Conservation (phyloP, 2,329 filamentous ascomycete genomes). For the Penicillium nordicum region DNA sequence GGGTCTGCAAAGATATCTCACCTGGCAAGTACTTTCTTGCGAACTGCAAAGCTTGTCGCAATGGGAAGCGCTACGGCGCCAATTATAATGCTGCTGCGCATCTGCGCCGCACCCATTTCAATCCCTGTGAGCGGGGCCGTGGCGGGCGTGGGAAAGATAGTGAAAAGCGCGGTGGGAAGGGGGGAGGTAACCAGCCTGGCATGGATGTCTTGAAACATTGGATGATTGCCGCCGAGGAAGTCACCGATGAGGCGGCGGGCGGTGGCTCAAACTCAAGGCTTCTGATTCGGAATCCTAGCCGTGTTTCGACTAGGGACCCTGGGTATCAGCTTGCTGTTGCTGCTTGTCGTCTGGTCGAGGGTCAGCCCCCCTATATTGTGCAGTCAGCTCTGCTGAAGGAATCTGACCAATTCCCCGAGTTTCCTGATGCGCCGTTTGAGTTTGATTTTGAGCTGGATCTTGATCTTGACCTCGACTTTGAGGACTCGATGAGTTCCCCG, state of each 20-base stretch:
- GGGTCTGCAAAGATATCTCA: constrained; percentile 61
- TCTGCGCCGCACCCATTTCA: constrained; percentile 83
- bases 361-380: constrained; percentile 19
- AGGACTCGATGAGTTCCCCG: constrained; percentile 29
- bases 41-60: constrained; percentile 79
- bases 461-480: not conserved
- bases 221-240: constrained; percentile 57
- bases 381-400: constrained; percentile 29
- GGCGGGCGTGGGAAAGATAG: constrained; percentile 57
- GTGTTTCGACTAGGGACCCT: not conserved
- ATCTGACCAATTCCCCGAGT: constrained; percentile 28
- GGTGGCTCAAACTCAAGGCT: not conserved
- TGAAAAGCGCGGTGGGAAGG: constrained; percentile 59
- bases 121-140: constrained; percentile 57
- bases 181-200: constrained; percentile 58
- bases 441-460: constrained; percentile 20
- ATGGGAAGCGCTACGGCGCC: constrained; percentile 75
- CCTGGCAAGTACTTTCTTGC: constrained; percentile 62
- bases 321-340: not conserved
- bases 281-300: not conserved
- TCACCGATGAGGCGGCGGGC: constrained; percentile 30
- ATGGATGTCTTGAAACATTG: constrained; percentile 61
- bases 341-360: not conserved
- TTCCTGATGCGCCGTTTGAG: constrained; percentile 24
- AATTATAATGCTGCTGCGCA: constrained; percentile 96